Percentiles rank a stretch among this genome's conserved stretches.
These are phyloP conservation scores for Aspergillus novoparasiticus DNA, from an alignment of 2,329 filamentous ascomycete species.

Conservation along the genomic window DNA sequence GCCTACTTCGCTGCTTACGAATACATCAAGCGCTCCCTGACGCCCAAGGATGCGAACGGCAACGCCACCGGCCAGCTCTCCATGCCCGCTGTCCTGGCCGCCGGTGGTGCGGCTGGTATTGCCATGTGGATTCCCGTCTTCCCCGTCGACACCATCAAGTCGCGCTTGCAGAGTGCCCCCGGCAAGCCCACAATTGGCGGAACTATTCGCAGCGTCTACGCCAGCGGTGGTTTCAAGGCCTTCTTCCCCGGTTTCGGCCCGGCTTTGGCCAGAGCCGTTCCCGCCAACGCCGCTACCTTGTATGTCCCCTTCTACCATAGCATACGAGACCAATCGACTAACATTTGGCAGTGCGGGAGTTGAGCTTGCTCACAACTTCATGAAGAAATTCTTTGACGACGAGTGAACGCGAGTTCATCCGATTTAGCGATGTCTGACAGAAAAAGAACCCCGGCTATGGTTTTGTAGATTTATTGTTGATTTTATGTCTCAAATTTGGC, in stretches of 20 bases:
- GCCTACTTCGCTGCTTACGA: slow-evolving; percentile 98
- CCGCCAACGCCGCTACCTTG: slow-evolving; percentile 96
- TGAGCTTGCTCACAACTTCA: slow-evolving; percentile 53
- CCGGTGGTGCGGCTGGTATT: slow-evolving; percentile 86
- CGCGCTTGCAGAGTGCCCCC: slow-evolving; percentile 85
- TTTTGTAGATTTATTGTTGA: slow-evolving; percentile 9
- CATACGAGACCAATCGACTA: slow-evolving; percentile 11
- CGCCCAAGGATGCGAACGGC: slow-evolving; percentile 76
- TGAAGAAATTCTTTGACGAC: slow-evolving; percentile 48
- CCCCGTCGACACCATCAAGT: slow-evolving; percentile 96
- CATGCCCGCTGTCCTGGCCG: slow-evolving; percentile 78
- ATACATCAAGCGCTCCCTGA: slow-evolving; percentile 84
- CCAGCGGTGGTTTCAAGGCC: slow-evolving; percentile 77
- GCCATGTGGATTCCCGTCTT: slow-evolving; percentile 99
- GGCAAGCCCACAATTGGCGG: slow-evolving; percentile 78
- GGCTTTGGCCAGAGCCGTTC: slow-evolving; percentile 87
- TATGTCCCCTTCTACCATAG: slow-evolving; percentile 29
- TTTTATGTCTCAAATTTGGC: slow-evolving; percentile 2
- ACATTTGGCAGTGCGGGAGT: slow-evolving; percentile 44
- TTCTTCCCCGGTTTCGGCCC: slow-evolving; percentile 98
- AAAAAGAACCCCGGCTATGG: not conserved
- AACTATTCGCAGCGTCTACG: slow-evolving; percentile 81
- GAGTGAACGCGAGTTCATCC: not conserved
- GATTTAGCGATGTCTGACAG: not conserved
- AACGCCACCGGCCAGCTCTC: slow-evolving; percentile 76